phyloP scores from a whole-genome alignment of 768 basidiomycete species.

The Filobasidium floriforme region DNA sequence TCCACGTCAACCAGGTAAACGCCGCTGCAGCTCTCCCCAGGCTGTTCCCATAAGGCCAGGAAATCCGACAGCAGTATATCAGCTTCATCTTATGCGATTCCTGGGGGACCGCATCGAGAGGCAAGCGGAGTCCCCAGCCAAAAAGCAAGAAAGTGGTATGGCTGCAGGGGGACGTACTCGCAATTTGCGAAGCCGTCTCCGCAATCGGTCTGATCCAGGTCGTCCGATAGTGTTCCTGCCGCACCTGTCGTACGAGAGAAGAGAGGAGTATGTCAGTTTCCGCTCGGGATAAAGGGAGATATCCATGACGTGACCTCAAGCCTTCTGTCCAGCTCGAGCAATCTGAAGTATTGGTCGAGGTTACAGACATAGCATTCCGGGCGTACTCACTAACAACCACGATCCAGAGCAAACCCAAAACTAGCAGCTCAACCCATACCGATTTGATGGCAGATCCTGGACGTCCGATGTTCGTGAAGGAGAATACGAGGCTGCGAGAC shows the following conservation, averaged over 20 bases:
- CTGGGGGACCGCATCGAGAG: too few species aligned
- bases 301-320: too few species aligned
- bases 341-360: too few species aligned
- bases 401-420: not conserved
- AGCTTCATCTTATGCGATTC: too few species aligned
- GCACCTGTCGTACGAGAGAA: not conserved
- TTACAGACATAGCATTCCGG: too few species aligned
- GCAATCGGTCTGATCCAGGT: not conserved
- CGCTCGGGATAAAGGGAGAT: too few species aligned
- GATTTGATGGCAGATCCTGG: conserved; percentile 1
- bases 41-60: not conserved
- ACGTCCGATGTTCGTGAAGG: not conserved
- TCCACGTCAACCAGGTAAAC: not conserved
- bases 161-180: not conserved
- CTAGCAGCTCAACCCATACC: not conserved
- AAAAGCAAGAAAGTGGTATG: too few species aligned
- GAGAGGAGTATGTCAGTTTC: too few species aligned
- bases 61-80: too few species aligned
- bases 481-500: too few species aligned
- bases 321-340: too few species aligned
- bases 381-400: not conserved
- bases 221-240: not conserved
- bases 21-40: not conserved
- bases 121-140: too few species aligned
- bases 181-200: not conserved